Evolutionary conservation across 805 yeast genomes (phyloP).

Genomic region (Wickerhamiella siamensis): DNA sequence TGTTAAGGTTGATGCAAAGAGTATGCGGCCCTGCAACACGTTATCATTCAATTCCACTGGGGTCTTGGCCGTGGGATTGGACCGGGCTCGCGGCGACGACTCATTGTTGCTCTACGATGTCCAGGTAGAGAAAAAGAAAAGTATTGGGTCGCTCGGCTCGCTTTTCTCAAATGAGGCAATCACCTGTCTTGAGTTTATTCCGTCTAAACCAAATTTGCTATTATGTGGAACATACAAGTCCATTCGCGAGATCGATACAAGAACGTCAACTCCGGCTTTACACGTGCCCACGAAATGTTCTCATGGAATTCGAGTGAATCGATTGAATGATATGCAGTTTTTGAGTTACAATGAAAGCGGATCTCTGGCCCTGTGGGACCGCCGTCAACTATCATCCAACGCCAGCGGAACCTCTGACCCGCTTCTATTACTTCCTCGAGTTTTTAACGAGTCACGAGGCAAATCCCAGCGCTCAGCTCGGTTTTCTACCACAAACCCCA

Average conservation of each 20-base stretch:
- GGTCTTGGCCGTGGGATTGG: constrained; percentile 63
- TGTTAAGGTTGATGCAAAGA: constrained; percentile 41
- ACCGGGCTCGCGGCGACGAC: constrained; percentile 60
- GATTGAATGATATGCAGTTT: constrained; percentile 49
- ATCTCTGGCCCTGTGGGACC: constrained; percentile 50
- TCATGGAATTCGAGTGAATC: constrained; percentile 53
- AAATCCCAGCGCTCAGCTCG: constrained; percentile 16
- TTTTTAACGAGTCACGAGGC: constrained; percentile 13
- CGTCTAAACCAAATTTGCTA: constrained; percentile 38
- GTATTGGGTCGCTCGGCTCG: constrained; percentile 23
- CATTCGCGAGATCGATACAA: constrained; percentile 55
- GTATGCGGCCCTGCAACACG: constrained; percentile 60
- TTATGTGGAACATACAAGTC: constrained; percentile 66
- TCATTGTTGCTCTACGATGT: constrained; percentile 73
- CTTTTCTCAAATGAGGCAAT: constrained; percentile 64
- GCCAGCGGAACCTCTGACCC: constrained; percentile 11
- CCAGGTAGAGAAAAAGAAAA: constrained; percentile 14
- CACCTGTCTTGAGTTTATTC: constrained; percentile 50
- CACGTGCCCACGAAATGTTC: constrained; percentile 68
- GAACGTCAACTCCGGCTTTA: constrained; percentile 36
- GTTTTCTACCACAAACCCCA: constrained; percentile 41
- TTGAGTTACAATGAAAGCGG: constrained; percentile 76
- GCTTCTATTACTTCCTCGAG: constrained; percentile 16
- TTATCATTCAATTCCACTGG: constrained; percentile 53
- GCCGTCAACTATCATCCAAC: constrained; percentile 18